Evolutionary conservation across 108 stramenopile species (phyloP).

Genomic region (Stephanodiscus minutulus): DNA sequence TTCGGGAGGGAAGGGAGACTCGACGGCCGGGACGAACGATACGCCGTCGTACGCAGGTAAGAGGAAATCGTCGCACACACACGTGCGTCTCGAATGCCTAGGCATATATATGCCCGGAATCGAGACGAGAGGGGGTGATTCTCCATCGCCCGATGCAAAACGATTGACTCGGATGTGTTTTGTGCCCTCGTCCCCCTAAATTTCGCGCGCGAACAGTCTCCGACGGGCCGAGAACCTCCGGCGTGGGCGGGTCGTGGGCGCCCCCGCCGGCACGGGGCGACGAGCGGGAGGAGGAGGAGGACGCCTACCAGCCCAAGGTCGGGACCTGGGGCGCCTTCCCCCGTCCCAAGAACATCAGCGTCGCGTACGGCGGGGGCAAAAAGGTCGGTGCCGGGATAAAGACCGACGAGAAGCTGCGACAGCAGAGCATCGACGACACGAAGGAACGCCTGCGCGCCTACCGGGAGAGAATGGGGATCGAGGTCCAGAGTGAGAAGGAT

Average conservation of each 20-base stretch:
- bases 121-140: too few species aligned
- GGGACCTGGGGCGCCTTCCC: constrained; percentile 93
- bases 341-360: constrained; percentile 91
- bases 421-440: constrained; percentile 50
- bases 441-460: constrained; percentile 58
- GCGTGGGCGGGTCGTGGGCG: constrained; percentile 80
- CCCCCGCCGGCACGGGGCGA: background rate
- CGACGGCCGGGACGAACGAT: background rate
- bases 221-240: constrained; percentile 46
- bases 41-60: constrained; percentile 3
- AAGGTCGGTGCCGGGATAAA: constrained; percentile 75
- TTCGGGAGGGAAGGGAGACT: background rate
- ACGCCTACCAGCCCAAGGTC: constrained; percentile 65
- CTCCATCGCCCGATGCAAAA: too few species aligned
- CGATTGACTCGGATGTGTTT: too few species aligned
- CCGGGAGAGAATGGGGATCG: constrained; percentile 76
- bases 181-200: too few species aligned
- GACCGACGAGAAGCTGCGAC: constrained; percentile 32
- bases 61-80: too few species aligned
- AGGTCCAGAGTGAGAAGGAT: constrained; percentile 80
- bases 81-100: too few species aligned
- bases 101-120: too few species aligned
- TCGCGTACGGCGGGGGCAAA: constrained; percentile 90
- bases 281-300: constrained; percentile 25
- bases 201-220: background rate